Percentiles rank a stretch among this genome's conserved stretches.
These are phyloP conservation scores for Gardenia jasminoides DNA, from an alignment of 257 asterid species.

Conservation along the genomic window DNA sequence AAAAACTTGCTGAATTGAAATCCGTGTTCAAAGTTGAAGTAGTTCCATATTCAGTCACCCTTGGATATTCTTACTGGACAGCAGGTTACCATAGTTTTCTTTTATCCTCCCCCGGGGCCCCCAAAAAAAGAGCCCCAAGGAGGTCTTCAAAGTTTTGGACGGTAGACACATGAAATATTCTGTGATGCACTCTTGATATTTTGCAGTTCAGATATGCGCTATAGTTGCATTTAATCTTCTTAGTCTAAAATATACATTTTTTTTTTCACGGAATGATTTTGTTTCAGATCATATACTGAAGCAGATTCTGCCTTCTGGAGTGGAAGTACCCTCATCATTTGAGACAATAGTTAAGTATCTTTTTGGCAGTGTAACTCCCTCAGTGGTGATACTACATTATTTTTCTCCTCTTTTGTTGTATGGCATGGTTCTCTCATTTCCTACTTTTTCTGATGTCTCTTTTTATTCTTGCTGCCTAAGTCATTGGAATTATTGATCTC, in stretches of 20 bases:
- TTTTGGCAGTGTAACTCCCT: slow-evolving; percentile 14
- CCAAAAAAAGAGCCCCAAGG: no score
- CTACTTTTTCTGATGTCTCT: no score
- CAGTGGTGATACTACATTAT: neutral
- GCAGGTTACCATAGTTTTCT: slow-evolving; percentile 53
- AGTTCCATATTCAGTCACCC: slow-evolving; percentile 67
- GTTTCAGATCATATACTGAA: slow-evolving; percentile 77
- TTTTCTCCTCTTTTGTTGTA: neutral
- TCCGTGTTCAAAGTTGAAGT: slow-evolving; percentile 67
- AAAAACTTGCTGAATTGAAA: slow-evolving; percentile 68
- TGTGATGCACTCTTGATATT: neutral
- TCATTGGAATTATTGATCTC: neutral
- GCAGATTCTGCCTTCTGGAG: slow-evolving; percentile 83
- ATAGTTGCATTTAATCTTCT: slow-evolving; percentile 12
- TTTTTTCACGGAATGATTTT: slow-evolving; percentile 23
- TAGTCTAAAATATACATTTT: no score
- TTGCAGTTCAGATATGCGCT: neutral
- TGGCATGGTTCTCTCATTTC: no score
- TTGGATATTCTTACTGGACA: slow-evolving; percentile 86
- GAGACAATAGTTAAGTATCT: slow-evolving; percentile 95
- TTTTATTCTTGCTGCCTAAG: no score
- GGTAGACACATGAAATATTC: neutral
- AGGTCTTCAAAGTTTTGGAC: neutral
- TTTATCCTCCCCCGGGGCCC: neutral
- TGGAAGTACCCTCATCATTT: slow-evolving; percentile 91